Evolutionary conservation across 1,284 basidiomycete species (phyloP).

Genomic region (Acaromyces ingoldii): DNA sequence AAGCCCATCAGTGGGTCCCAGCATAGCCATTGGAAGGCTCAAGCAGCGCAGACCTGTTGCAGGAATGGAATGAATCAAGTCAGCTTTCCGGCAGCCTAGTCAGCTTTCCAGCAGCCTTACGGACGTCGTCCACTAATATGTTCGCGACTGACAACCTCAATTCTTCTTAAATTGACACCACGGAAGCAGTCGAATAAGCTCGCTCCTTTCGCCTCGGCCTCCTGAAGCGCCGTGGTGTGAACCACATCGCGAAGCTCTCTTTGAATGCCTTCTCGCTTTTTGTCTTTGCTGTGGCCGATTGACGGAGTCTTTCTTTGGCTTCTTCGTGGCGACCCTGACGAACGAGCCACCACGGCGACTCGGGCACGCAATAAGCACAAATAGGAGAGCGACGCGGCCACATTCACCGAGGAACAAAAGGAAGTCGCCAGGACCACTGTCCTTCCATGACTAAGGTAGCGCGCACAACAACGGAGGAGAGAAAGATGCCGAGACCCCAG

Average conservation of each 20-base stretch:
- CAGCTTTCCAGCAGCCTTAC: too few species aligned
- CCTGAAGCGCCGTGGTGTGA: slow-evolving; percentile 45
- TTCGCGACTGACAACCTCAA: too few species aligned
- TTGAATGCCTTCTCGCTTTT: slow-evolving; percentile 29
- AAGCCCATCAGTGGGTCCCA: too few species aligned
- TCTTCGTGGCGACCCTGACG: slow-evolving; percentile 33
- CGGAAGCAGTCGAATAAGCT: slow-evolving; percentile 41
- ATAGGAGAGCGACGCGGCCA: slow-evolving; percentile 24
- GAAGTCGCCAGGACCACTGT: slow-evolving; percentile 49
- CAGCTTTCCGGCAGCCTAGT: too few species aligned
- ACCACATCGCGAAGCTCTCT: slow-evolving; percentile 19
- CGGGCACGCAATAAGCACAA: slow-evolving; percentile 44
- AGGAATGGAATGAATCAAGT: too few species aligned
- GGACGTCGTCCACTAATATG: too few species aligned
- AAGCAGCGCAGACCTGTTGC: too few species aligned
- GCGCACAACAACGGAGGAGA: slow-evolving; percentile 48
- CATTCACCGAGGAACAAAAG: slow-evolving; percentile 53
- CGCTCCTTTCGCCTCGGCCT: slow-evolving; percentile 23
- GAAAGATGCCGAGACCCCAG: slow-evolving; percentile 3
- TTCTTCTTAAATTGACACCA: slow-evolving; percentile 36
- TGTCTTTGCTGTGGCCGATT: slow-evolving; percentile 21
- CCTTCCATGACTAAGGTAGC: slow-evolving; percentile 28
- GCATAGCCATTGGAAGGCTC: too few species aligned
- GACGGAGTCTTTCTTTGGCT: slow-evolving; percentile 18
- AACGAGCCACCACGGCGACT: slow-evolving; percentile 50